These are phyloP conservation scores for Aotearoamyces nothofagi DNA, from an alignment of 2,329 filamentous ascomycete species.

Conservation along the genomic window DNA sequence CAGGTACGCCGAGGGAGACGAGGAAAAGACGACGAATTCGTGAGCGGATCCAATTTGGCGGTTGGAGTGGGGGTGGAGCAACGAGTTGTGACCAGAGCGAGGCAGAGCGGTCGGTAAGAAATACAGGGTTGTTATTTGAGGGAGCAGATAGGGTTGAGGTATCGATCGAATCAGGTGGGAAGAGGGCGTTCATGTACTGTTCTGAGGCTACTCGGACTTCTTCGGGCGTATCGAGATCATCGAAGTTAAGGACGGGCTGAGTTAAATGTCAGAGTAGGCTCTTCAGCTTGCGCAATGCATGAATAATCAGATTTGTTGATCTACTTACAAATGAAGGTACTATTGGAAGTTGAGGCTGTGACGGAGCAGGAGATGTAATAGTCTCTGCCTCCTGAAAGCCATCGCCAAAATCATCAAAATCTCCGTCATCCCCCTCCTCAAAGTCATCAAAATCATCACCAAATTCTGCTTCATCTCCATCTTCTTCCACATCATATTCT, in stretches of 20 bases:
- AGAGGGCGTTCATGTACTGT: constrained; percentile 52
- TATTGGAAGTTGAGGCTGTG: constrained; percentile 19
- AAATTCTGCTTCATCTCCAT: constrained; percentile 36
- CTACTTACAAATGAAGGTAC: constrained; percentile 28
- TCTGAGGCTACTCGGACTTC: constrained; percentile 45
- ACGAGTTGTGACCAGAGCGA: constrained; percentile 96
- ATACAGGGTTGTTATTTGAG: constrained; percentile 38
- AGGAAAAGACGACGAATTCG: constrained; percentile 90
- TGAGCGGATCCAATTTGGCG: constrained; percentile 94
- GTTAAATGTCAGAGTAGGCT: background rate
- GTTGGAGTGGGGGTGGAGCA: constrained; percentile 83
- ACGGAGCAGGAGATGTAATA: constrained; percentile 18
- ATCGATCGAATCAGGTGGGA: constrained; percentile 40
- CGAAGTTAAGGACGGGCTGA: constrained; percentile 54
- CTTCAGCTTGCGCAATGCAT: no score
- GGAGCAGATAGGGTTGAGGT: constrained; percentile 32
- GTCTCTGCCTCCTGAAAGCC: constrained; percentile 42
- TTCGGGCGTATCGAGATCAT: constrained; percentile 38
- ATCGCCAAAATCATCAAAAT: constrained; percentile 42
- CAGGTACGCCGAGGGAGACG: constrained; percentile 86
- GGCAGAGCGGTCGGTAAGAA: constrained; percentile 72
- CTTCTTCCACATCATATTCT: constrained; percentile 36
- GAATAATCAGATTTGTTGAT: no score
- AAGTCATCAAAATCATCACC: constrained; percentile 54
- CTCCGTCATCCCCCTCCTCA: constrained; percentile 33